Evolutionary conservation across 2,329 filamentous ascomycete species (phyloP).

Genomic region (Mollisiaceae sp.): DNA sequence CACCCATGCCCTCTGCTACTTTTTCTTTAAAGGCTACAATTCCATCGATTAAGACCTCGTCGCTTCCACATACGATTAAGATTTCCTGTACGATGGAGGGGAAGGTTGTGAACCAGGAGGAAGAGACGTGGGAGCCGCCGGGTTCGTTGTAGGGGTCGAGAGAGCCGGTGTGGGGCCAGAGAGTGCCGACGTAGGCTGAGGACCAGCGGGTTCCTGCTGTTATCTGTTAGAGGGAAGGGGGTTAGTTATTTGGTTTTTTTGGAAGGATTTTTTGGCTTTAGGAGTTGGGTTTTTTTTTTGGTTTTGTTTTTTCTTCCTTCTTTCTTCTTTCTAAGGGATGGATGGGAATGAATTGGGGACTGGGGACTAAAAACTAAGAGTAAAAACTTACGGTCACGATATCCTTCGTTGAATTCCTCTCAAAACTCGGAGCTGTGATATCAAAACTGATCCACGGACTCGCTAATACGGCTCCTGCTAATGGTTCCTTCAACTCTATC

Average conservation of each 20-base stretch:
- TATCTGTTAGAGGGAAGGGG: background rate
- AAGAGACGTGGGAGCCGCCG: conserved; percentile 46
- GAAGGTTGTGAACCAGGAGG: conserved; percentile 58
- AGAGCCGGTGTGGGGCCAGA: conserved; percentile 29
- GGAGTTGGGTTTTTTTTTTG: background rate
- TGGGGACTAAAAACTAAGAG: background rate
- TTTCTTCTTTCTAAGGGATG: conserved; percentile 51
- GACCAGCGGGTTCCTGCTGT: conserved; percentile 51
- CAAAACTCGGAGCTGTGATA: conserved; percentile 27
- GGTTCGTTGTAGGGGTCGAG: conserved; percentile 60
- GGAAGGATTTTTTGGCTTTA: too few relatives aligned
- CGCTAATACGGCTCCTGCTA: conserved; percentile 59
- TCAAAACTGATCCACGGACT: conserved; percentile 62
- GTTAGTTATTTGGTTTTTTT: background rate
- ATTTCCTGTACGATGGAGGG: conserved; percentile 50
- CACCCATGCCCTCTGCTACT: conserved; percentile 41
- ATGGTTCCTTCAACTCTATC: conserved; percentile 46
- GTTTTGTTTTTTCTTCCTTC: conserved; percentile 47
- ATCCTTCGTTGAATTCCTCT: background rate
- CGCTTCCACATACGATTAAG: conserved; percentile 48
- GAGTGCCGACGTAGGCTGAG: conserved; percentile 50
- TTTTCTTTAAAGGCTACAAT: conserved; percentile 56
- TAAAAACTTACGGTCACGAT: background rate
- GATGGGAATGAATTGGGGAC: conserved; percentile 43
- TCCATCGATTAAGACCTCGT: conserved; percentile 11